Conservation (phyloP, 2,329 filamentous ascomycete genomes). For the Ceratocystis smalleyi region DNA sequence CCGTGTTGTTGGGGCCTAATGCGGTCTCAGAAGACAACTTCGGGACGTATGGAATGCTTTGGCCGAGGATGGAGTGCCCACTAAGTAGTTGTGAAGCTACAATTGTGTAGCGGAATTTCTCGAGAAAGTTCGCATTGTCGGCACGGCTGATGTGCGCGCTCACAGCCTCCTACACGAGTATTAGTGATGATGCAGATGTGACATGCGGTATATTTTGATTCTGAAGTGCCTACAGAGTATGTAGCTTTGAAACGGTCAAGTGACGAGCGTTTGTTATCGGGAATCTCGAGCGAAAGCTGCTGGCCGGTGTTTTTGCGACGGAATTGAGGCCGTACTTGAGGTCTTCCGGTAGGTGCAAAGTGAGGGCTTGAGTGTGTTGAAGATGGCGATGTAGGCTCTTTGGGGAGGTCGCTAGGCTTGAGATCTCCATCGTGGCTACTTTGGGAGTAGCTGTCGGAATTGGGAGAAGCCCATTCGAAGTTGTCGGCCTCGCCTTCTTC, state of each 20-base stretch:
- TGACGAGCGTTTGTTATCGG: slow-evolving; percentile 23
- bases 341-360: slow-evolving; percentile 43
- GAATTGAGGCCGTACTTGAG: slow-evolving; percentile 38
- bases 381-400: slow-evolving; percentile 25
- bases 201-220: neutral
- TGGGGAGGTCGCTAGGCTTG: slow-evolving; percentile 18
- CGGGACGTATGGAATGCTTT: slow-evolving; percentile 17
- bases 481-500: slow-evolving; percentile 36
- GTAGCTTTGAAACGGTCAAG: slow-evolving; percentile 33
- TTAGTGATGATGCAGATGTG: neutral
- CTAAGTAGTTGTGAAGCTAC: slow-evolving; percentile 80
- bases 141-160: slow-evolving; percentile 57
- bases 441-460: slow-evolving; percentile 21
- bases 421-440: slow-evolving; percentile 21
- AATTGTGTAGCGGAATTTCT: slow-evolving; percentile 85
- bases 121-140: slow-evolving; percentile 73
- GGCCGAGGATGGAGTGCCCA: slow-evolving; percentile 41
- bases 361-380: slow-evolving; percentile 35
- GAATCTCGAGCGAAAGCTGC: slow-evolving; percentile 28
- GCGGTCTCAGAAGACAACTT: neutral
- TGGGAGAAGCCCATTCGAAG: slow-evolving; percentile 32
- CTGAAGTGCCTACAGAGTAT: slow-evolving; percentile 33
- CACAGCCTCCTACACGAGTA: slow-evolving; percentile 41
- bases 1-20: slow-evolving; percentile 16
- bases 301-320: slow-evolving; percentile 33